Percentiles rank a stretch among this genome's conserved stretches.
Evolutionary conservation across 1,284 basidiomycete species (phyloP).

Genomic region (Anthracocystis panici-leucophaei): DNA sequence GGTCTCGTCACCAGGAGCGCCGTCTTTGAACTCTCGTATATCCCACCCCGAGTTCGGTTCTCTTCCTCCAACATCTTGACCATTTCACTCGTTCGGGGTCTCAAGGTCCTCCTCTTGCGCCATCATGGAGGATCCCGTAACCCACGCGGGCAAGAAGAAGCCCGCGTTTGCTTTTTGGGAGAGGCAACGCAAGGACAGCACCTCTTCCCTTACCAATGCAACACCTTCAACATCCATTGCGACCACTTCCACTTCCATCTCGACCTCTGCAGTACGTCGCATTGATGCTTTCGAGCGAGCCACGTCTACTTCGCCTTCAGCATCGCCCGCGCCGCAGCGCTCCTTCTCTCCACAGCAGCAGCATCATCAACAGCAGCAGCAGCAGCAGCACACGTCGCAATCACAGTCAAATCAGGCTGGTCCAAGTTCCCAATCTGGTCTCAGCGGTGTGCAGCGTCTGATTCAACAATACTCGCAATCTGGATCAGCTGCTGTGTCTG

Average conservation of each 20-base stretch:
- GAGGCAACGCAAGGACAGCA: constrained; percentile 30
- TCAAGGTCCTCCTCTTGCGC: neutral
- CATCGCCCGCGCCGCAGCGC: constrained; percentile 16
- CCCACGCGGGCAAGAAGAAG: constrained; percentile 31
- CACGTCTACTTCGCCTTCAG: constrained; percentile 5
- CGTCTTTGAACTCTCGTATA: neutral
- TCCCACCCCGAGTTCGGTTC: too few species aligned
- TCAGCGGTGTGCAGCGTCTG: constrained; percentile 42
- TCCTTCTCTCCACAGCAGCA: constrained; percentile 5
- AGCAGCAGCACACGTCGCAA: neutral
- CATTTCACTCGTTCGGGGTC: neutral
- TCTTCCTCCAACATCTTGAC: neutral
- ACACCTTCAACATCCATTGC: constrained; percentile 3
- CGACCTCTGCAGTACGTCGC: constrained; percentile 17
- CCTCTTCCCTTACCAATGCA: constrained; percentile 4
- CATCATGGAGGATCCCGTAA: constrained; percentile 46
- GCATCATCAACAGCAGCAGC: constrained; percentile 5
- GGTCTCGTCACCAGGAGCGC: constrained; percentile 7
- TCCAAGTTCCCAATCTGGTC: neutral
- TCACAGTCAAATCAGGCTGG: neutral
- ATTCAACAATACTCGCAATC: constrained; percentile 47
- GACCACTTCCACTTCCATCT: constrained; percentile 1
- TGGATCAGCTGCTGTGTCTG: constrained; percentile 1
- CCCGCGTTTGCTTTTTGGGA: constrained; percentile 51
- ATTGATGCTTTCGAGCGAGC: constrained; percentile 15